These are phyloP conservation scores for Terana coerulea DNA, from an alignment of 768 basidiomycete genomes.

Conservation along the genomic window DNA sequence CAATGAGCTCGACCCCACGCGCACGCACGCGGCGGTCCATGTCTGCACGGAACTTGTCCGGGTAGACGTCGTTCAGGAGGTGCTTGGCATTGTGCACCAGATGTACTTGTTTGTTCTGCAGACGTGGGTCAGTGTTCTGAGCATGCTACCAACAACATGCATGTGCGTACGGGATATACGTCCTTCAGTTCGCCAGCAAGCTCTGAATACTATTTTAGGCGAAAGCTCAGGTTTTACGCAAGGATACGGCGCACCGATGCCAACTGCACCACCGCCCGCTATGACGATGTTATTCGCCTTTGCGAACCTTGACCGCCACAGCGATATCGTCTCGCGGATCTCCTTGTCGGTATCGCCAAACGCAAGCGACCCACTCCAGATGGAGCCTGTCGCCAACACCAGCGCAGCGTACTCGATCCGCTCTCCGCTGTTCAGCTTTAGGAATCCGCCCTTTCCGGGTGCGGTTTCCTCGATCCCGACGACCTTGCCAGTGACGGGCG, in stretches of 20 bases:
- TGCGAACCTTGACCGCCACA: slow-evolving; percentile 29
- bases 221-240: not conserved
- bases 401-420: slow-evolving; percentile 50
- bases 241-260: slow-evolving; percentile 33
- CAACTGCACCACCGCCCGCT: slow-evolving; percentile 36
- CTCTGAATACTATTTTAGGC: not conserved
- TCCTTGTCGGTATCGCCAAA: slow-evolving; percentile 37
- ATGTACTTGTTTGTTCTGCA: slow-evolving; percentile 44
- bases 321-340: slow-evolving; percentile 17
- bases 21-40: slow-evolving; percentile 37
- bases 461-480: slow-evolving; percentile 31
- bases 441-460: slow-evolving; percentile 36
- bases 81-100: slow-evolving; percentile 50
- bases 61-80: slow-evolving; percentile 55
- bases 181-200: not conserved
- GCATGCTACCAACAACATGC: not conserved
- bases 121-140: not conserved
- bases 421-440: slow-evolving; percentile 50
- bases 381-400: slow-evolving; percentile 55
- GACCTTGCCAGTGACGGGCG: slow-evolving; percentile 31
- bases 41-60: slow-evolving; percentile 46
- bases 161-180: not conserved
- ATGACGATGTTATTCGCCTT: slow-evolving; percentile 30
- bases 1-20: slow-evolving; percentile 46
- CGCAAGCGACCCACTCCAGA: slow-evolving; percentile 46